Evolutionary conservation across 164 flowering plant genomes (phyloP).

Genomic region (Stephania yunnanensis): DNA sequence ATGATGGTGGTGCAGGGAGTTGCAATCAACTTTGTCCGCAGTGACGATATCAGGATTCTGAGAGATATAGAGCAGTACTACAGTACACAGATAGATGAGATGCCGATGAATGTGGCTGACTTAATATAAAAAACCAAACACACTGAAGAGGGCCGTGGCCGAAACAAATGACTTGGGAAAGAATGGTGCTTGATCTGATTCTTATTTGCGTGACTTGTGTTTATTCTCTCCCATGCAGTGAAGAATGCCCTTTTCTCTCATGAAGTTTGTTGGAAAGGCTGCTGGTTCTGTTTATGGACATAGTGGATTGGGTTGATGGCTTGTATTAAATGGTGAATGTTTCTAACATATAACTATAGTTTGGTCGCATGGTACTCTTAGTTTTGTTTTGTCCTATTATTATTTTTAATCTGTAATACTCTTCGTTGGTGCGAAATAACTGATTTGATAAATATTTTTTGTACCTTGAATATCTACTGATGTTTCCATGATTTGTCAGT

Average conservation of each 20-base stretch:
- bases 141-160: not conserved
- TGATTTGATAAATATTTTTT: too few species aligned
- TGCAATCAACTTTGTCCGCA: conserved; percentile 92
- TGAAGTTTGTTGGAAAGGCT: not conserved
- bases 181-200: conserved; percentile 1
- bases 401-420: too few species aligned
- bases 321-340: not conserved
- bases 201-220: not conserved
- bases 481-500: too few species aligned
- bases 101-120: conserved; percentile 99
- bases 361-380: too few species aligned
- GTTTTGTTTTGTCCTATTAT: too few species aligned
- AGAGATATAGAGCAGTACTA: conserved; percentile 97
- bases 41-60: conserved; percentile 87
- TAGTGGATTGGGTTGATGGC: not conserved
- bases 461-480: too few species aligned
- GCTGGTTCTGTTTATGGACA: not conserved
- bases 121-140: conserved; percentile 43
- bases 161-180: not conserved
- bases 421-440: too few species aligned
- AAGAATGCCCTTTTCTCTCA: not conserved
- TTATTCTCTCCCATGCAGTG: not conserved
- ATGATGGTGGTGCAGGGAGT: conserved; percentile 68
- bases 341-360: not conserved
- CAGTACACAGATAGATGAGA: conserved; percentile 97